Percentiles rank a stretch among this genome's conserved stretches.
These are phyloP conservation scores for Talaromyces sp. DNA, from an alignment of 2,329 filamentous ascomycete species.

Conservation along the genomic window DNA sequence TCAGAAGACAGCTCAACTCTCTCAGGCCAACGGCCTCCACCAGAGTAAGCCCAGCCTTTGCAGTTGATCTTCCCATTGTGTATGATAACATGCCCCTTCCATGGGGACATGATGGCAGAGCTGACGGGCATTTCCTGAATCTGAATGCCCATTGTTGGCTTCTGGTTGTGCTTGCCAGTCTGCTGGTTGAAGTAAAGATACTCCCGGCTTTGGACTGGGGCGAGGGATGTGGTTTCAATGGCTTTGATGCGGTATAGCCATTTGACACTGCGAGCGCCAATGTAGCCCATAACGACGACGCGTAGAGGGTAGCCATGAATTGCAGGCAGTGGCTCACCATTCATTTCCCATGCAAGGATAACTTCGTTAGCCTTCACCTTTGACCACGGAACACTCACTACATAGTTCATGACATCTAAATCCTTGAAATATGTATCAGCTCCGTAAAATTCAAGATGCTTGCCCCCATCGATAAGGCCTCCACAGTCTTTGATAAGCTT, in stretches of 20 bases:
- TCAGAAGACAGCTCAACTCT: conserved; percentile 63
- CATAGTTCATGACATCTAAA: conserved; percentile 62
- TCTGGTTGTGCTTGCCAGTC: conserved; percentile 63
- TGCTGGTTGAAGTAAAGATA: conserved; percentile 69
- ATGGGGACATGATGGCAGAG: conserved; percentile 63
- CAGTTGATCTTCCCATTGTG: conserved; percentile 59
- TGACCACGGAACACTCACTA: conserved; percentile 63
- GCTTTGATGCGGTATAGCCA: conserved; percentile 63
- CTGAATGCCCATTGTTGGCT: conserved; percentile 58
- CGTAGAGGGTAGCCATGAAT: conserved; percentile 66
- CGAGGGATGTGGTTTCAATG: conserved; percentile 54
- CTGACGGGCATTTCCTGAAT: conserved; percentile 72
- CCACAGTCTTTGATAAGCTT: conserved; percentile 69
- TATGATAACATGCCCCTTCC: conserved; percentile 58
- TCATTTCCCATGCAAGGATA: conserved; percentile 69
- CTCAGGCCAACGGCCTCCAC: conserved; percentile 59
- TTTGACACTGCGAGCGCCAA: conserved; percentile 63
- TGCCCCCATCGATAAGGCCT: conserved; percentile 53
- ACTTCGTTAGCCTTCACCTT: conserved; percentile 68
- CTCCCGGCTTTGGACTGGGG: conserved; percentile 63
- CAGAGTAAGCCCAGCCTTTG: conserved; percentile 59
- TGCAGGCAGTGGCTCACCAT: conserved; percentile 59
- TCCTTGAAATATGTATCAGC: conserved; percentile 73
- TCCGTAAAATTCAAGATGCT: conserved; percentile 66
- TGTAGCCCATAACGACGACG: conserved; percentile 62